Evolutionary conservation across 352 stramenopile species (phyloP).

Genomic region (Pythium coloratum): DNA sequence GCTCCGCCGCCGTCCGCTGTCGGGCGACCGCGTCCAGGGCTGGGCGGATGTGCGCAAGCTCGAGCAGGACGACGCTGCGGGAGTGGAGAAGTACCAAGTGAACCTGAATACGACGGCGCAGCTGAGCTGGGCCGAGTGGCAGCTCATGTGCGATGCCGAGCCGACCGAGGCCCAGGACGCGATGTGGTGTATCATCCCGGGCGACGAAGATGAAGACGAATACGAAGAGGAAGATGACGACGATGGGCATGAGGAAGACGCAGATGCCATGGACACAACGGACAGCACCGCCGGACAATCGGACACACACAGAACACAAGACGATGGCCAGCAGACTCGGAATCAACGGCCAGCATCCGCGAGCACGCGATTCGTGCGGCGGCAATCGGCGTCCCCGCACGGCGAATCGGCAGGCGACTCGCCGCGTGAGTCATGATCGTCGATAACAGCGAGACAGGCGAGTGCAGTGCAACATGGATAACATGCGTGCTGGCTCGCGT

Average conservation of each 20-base stretch:
- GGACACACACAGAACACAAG: constrained; percentile 1
- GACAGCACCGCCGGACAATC: neutral
- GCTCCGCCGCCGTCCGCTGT: constrained; percentile 4
- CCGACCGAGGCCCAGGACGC: neutral
- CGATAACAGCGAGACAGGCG: neutral
- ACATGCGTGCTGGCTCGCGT: neutral
- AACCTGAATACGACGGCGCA: constrained; percentile 24
- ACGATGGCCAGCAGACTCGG: neutral
- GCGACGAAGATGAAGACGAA: neutral
- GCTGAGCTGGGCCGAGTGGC: constrained; percentile 24
- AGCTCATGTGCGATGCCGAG: constrained; percentile 25
- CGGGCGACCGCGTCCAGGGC: constrained; percentile 11
- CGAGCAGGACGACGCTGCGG: neutral
- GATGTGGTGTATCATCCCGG: constrained; percentile 16
- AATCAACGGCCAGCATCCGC: neutral
- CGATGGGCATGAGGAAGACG: neutral
- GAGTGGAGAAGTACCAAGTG: constrained; percentile 21
- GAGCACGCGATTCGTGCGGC: neutral
- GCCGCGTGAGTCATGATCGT: neutral
- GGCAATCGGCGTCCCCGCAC: neutral
- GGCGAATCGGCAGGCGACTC: neutral
- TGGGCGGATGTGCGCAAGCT: constrained; percentile 29
- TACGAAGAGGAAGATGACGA: neutral
- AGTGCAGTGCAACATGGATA: neutral
- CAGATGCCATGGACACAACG: neutral